Base-by-base conservation (phyloP, 2,329 filamentous ascomycete species). In the Pseudopyrenochaeta lycopersici region DNA sequence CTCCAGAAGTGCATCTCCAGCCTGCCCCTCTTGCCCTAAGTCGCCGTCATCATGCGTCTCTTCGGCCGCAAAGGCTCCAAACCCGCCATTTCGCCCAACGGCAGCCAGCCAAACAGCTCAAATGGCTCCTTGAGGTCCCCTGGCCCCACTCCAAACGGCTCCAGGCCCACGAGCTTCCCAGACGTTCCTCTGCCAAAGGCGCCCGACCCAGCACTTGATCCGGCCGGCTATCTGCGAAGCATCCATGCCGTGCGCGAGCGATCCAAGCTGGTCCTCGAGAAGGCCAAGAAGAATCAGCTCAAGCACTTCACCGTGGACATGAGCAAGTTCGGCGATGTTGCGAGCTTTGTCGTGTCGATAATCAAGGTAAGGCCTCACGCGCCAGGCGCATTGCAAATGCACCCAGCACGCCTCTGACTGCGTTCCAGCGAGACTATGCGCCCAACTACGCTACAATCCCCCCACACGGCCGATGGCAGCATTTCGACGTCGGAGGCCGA, bases 291-390 rank as follows among this genome's bases (percentile, higher is more conserved):
- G 62, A 91, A 96, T 70, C 83, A 90, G 64, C 83, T 97, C 57
- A 86, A 85, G 64, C 93, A 97, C 74, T 97, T 97, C 68, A 89
- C 91, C 61, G 92, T 97, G 42, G 93, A 97, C 76, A 87, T 93
- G 83, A 78, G 77, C 77, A 96, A 94, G 77, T 94, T 97, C 73
- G 78, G 83, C 40, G 90, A 94, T 61, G 94, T 94, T 1, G 91
- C 93, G 12, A 85, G 85, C 39, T 97, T 96, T 73, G 90, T 97
- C 9, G 88, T 94, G n/a, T 88, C 90, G 35, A 94, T 97, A 60
- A 96, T 97, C 81, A 97, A 96, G 89, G 92, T 93, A 80, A 63
- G 82, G 30, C 18, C 31, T 18, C 12, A 23, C 17, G 21, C 21
- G 35, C 31, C 35, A 21, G 1, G 15, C 18, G 11, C 31, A 41